Percentiles rank a stretch among this genome's conserved stretches.
Evolutionary conservation across 2,329 filamentous ascomycete genomes (phyloP).

Genomic region (Sporothrix euskadiensis): DNA sequence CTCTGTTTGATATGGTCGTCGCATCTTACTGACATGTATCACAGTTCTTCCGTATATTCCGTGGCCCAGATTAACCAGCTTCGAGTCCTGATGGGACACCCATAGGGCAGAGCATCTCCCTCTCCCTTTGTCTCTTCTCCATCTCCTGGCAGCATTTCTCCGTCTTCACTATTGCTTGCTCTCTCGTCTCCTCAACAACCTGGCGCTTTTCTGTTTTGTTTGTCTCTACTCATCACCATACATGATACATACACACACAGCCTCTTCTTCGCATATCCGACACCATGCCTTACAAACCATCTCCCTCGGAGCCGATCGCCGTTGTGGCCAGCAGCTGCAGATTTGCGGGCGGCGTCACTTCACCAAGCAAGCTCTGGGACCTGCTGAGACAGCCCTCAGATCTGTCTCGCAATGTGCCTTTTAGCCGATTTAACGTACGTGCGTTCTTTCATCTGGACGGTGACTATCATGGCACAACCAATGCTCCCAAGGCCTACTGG

Average conservation of each 20-base stretch:
- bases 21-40: background rate
- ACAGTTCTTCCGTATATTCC: background rate
- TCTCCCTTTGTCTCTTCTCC: background rate
- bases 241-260: background rate
- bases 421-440: conserved; percentile 36
- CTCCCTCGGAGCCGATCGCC: conserved; percentile 36
- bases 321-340: conserved; percentile 39
- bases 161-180: too few species aligned
- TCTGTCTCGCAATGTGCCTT: conserved; percentile 36
- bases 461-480: conserved; percentile 41
- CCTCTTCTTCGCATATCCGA: background rate
- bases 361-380: conserved; percentile 40
- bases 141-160: background rate
- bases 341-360: conserved; percentile 39
- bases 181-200: background rate
- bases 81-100: background rate
- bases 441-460: conserved; percentile 40
- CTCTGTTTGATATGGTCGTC: background rate
- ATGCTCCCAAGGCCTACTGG: conserved; percentile 40
- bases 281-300: conserved; percentile 27
- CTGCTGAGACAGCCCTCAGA: conserved; percentile 37
- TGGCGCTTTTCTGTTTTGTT: background rate
- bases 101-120: background rate
- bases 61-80: background rate
- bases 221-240: background rate